Evolutionary conservation across 352 stramenopile genomes (phyloP), one percentile per base, ranked within the genome.

Genomic region (Plasmopara viticola): DNA sequence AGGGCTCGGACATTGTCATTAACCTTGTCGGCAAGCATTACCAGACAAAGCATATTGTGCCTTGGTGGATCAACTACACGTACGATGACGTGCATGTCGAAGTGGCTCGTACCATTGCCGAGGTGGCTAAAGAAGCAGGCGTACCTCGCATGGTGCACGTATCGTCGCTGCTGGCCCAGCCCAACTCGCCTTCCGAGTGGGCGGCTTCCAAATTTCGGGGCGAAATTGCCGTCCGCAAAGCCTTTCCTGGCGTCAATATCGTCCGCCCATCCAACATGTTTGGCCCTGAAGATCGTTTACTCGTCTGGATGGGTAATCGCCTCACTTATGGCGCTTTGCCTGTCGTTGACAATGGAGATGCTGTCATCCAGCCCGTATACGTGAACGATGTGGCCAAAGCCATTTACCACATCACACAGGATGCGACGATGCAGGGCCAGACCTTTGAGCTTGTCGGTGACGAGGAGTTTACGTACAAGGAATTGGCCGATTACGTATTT

Each of bases 11-110:
- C 59, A 75, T 98, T 56, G 96, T 98, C 33, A 92, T 99, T 63
- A 99, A 99, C 72, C 57, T 98, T 9, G 86, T 98, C 47, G 96
- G 95, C 44, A 99, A 98, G 64, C 80, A 98, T 71, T 98, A 98
- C 69, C 92, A 98, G 71, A 98, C 95, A 31, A 97, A 96, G 74
- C 84, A 97, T 66, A 68, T 97, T 3, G 67, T 97, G 37, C 86
- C 87, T 18, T 94, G 80, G 83, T 94, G 85, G 80, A 95, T 94
- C 84, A 90, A 98, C 74, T 98, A 95, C 69, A 90, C 81, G 55
- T 97, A 98, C 62, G 75, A 98, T 41, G 94, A 99, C 55, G 86
- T 96, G 41, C 94, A 99, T 73, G 95, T 98, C 31, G 75, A 92
- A 9, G 78, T 97, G n/a, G 81, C 84, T 28, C 78, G 76, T 45